Conservation (phyloP, 2,329 filamentous ascomycete genomes). For the Blastomyces parvus region DNA sequence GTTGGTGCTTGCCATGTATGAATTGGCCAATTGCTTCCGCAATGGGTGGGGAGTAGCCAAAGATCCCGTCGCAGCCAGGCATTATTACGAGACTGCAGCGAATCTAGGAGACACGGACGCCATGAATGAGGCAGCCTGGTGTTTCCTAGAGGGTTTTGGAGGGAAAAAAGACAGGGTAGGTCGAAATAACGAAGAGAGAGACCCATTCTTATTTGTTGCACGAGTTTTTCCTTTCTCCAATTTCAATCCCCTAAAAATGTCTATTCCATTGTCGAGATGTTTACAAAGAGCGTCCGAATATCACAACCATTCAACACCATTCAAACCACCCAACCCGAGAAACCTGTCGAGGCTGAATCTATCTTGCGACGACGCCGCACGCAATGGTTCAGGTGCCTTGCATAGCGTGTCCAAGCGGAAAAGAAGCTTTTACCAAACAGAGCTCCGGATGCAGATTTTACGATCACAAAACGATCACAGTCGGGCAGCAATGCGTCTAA, state of each 20-base stretch:
- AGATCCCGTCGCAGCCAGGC: slow-evolving; percentile 71
- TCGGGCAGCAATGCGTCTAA: slow-evolving; percentile 28
- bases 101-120: slow-evolving; percentile 94
- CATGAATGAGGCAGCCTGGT: slow-evolving; percentile 96
- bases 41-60: slow-evolving; percentile 87
- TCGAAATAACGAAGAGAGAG: slow-evolving; percentile 18
- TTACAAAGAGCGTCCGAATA: neutral
- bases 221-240: neutral
- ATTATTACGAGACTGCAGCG: slow-evolving; percentile 96
- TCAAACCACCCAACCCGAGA: neutral
- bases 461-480: slow-evolving; percentile 22
- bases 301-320: neutral
- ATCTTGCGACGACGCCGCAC: neutral
- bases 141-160: slow-evolving; percentile 92
- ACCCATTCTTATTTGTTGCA: neutral
- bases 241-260: neutral
- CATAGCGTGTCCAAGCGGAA: slow-evolving; percentile 1
- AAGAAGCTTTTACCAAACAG: slow-evolving; percentile 7
- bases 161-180: slow-evolving; percentile 97
- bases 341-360: neutral
- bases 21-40: slow-evolving; percentile 67
- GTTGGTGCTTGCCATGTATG: slow-evolving; percentile 90
- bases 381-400: slow-evolving; percentile 7
- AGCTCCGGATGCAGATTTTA: slow-evolving; percentile 4
- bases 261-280: neutral